Evolutionary conservation across 2,329 filamentous ascomycete species (phyloP).

Genomic region (Hypomyces rosellus): DNA sequence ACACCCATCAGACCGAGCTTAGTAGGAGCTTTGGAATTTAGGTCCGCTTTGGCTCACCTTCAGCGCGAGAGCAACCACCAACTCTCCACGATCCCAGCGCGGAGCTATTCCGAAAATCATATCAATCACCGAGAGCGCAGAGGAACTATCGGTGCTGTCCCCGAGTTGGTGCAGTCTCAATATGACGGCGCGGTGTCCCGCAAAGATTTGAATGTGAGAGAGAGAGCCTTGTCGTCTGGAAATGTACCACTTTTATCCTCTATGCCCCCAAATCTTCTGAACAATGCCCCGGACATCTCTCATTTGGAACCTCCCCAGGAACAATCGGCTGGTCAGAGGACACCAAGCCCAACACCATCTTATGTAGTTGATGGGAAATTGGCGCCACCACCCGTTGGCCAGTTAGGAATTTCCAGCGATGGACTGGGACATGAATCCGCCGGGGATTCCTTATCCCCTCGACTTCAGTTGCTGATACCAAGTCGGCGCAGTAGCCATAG

Average conservation of each 20-base stretch:
- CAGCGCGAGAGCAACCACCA: conserved; percentile 74
- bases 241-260: conserved; percentile 5
- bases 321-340: conserved; percentile 16
- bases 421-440: not conserved
- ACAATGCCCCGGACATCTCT: not conserved
- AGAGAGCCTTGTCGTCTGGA: conserved; percentile 16
- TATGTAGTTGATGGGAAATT: conserved; percentile 35
- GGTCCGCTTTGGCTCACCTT: conserved; percentile 81
- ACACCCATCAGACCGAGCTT: conserved; percentile 88
- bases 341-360: conserved; percentile 24
- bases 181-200: conserved; percentile 6
- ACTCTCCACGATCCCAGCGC: conserved; percentile 60
- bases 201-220: conserved; percentile 10
- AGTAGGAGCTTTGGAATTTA: conserved; percentile 88
- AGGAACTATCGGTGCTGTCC: conserved; percentile 21
- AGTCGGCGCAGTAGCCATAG: conserved; percentile 37
- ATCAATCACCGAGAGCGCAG: conserved; percentile 19
- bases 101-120: conserved; percentile 43
- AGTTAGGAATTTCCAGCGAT: conserved; percentile 10
- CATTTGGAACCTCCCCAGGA: conserved; percentile 1
- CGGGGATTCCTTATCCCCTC: conserved; percentile 11
- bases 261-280: not conserved
- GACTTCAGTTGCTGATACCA: conserved; percentile 42
- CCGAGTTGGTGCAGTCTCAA: conserved; percentile 14
- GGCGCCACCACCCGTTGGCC: conserved; percentile 33